Evolutionary conservation across 176 grass and related monocot species (phyloP), one percentile per base, ranked within the genome.

Genomic region (Dendrocalamus sinicus): DNA sequence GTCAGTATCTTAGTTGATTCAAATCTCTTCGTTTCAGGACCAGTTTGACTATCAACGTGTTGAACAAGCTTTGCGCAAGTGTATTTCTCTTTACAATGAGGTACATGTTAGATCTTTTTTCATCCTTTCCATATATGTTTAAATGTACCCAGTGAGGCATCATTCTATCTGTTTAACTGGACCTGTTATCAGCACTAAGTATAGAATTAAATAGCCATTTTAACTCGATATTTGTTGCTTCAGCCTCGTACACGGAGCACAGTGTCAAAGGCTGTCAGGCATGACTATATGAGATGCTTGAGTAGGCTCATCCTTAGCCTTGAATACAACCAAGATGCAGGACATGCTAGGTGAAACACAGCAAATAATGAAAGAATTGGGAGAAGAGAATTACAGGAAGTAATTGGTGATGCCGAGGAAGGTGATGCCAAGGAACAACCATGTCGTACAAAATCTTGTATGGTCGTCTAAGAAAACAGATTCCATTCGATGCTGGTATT

Each of bases 61-160:
- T 81, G 89, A 93, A 90, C 73, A 70, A 80, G 89, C 81, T 85
- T 86, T 98, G 67, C 61, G 7, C 28, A 92, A 87, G 40, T 95
- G 87, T 74, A 79, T 95, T 90, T 93, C 89, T 75, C 90, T 98
- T 83, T 98, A 90, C 89, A 92, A 87, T 70, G 83, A 98, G 88
- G 95, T 95, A 79, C 12, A 22, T 62, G 12, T 11, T 57, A 78
- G 55, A 45, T 26, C 75, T 35, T 22, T 60, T 8, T 59, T 57
- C 70, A 50, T 3, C 26, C 26, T 54, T 55, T 39, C 16, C 39
- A 26, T 44, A 62, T 78, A 6, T 60, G 39, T 78, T 17, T 5
- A 47, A 63, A 63, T 46, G 13, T 15, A 77, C 8, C 8, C 39
- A 15, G 41, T 7, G 7, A 61, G 55, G 37, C 76, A 63, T 46